Percentiles rank a stretch among this genome's conserved stretches.
Conservation (phyloP, 768 basidiomycete genomes). For the Phylloporus arenicola region DNA sequence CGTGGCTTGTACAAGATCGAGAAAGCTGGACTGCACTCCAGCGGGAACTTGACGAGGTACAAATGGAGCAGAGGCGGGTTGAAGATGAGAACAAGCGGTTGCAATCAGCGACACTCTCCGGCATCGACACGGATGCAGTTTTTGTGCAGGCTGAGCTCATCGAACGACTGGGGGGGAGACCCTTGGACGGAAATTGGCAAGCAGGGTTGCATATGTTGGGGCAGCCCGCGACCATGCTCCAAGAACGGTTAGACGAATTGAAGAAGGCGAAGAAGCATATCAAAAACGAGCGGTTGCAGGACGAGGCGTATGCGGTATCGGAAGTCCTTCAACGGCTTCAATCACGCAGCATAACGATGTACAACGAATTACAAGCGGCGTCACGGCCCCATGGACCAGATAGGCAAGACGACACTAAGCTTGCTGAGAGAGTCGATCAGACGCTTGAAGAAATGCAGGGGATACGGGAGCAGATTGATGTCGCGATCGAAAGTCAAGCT, state of each 20-base stretch:
- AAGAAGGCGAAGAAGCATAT: neutral
- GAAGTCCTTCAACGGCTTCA: neutral
- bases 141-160: neutral
- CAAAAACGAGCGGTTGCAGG: neutral
- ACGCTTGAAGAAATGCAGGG: neutral
- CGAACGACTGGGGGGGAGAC: neutral
- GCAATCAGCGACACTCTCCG: neutral
- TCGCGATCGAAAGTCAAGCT: neutral
- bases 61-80: neutral
- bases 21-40: neutral
- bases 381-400: neutral
- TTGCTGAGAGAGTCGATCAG: neutral
- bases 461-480: neutral
- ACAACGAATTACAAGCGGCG: neutral
- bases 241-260: neutral
- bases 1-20: neutral
- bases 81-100: neutral
- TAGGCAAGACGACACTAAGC: neutral
- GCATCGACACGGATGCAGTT: neutral
- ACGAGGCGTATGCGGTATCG: neutral
- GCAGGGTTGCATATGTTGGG: neutral
- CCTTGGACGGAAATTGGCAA: neutral
- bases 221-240: neutral
- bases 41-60: neutral
- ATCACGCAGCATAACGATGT: neutral